Percentiles rank a stretch among this genome's conserved stretches.
phyloP scores from a whole-genome alignment of 2,329 filamentous ascomycete species.

The Botryotinia calthae region DNA sequence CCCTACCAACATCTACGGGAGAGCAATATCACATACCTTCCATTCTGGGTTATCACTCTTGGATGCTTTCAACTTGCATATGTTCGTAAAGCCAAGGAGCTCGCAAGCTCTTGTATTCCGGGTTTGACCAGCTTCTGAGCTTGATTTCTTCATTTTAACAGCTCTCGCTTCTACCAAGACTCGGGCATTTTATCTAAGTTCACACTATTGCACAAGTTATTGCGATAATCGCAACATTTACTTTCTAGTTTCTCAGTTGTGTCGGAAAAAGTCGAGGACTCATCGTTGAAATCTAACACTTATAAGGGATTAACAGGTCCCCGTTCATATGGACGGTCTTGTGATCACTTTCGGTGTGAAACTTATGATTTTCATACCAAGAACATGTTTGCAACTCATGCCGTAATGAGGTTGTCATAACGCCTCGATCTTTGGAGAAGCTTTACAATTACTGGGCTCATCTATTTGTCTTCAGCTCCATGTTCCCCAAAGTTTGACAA shows the following conservation, averaged over 20 bases:
- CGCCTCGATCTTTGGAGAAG: not conserved
- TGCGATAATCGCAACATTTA: not conserved
- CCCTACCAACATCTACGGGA: not conserved
- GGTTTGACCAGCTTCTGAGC: not conserved
- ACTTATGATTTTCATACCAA: too few relatives aligned
- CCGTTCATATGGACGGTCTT: not conserved
- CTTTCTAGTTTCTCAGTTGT: not conserved
- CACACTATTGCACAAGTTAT: not conserved
- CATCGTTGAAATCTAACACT: not conserved
- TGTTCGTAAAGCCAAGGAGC: not conserved
- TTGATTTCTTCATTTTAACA: not conserved
- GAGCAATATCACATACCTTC: not conserved
- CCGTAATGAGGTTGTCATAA: not conserved
- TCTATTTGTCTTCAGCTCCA: not conserved
- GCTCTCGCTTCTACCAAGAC: not conserved
- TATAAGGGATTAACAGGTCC: conserved; percentile 8
- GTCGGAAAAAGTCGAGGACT: not conserved
- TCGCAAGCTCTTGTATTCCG: not conserved
- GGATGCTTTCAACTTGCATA: not conserved
- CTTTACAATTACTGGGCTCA: not conserved
- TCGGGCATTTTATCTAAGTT: not conserved
- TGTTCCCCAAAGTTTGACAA: not conserved
- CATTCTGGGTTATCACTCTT: not conserved
- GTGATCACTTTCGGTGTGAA: not conserved
- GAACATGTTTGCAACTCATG: not conserved